Percentiles rank a stretch among this genome's conserved stretches.
These are phyloP conservation scores for Nicotiana otophora DNA, from an alignment of 257 asterid species.

Conservation along the genomic window DNA sequence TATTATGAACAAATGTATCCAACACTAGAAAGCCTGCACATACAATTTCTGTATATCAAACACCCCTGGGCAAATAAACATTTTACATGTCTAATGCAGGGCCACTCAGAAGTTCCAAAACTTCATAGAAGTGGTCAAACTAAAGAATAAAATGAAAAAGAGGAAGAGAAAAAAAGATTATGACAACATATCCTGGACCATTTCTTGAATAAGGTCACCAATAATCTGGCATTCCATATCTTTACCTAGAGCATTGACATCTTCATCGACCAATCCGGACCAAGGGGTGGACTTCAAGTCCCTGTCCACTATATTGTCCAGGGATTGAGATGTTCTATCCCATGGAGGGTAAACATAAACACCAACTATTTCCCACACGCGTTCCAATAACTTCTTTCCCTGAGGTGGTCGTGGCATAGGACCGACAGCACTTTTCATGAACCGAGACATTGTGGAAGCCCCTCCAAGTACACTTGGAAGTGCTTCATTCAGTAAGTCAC, in stretches of 20 bases:
- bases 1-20: neutral
- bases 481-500: slow-evolving; percentile 72
- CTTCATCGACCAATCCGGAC: slow-evolving; percentile 56
- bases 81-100: slow-evolving; percentile 1
- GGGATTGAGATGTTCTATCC: slow-evolving; percentile 38
- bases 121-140: neutral
- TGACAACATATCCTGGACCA: slow-evolving; percentile 35
- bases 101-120: slow-evolving; percentile 6
- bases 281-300: slow-evolving; percentile 59
- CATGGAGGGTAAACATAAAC: slow-evolving; percentile 38
- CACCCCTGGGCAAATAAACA: slow-evolving; percentile 1
- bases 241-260: slow-evolving; percentile 45
- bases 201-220: slow-evolving; percentile 60
- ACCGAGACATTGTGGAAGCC: slow-evolving; percentile 38
- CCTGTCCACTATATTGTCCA: slow-evolving; percentile 58
- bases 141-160: neutral
- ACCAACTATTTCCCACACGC: slow-evolving; percentile 49
- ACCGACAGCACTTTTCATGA: slow-evolving; percentile 42
- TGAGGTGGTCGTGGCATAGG: slow-evolving; percentile 40
- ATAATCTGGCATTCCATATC: slow-evolving; percentile 61
- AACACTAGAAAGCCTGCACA: neutral
- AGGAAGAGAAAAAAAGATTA: neutral
- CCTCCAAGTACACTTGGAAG: slow-evolving; percentile 62
- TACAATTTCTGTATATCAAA: slow-evolving; percentile 1
- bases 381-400: slow-evolving; percentile 62